These are phyloP conservation scores for Cryphonectria naterciae DNA, from an alignment of 2,329 filamentous ascomycete genomes.

Conservation along the genomic window DNA sequence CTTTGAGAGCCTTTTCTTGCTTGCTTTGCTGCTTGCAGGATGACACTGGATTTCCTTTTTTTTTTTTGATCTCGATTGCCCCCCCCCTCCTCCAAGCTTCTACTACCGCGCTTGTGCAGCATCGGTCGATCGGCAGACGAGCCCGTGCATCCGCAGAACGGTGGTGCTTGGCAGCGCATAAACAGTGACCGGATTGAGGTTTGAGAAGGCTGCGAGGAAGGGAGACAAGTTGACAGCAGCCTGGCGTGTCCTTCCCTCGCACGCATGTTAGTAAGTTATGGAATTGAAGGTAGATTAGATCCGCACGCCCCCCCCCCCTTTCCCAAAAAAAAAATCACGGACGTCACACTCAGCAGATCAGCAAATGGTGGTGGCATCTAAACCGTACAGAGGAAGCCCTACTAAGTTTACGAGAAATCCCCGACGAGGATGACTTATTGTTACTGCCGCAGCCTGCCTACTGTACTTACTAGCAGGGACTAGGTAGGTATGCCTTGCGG, in stretches of 20 bases:
- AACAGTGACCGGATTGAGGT: neutral
- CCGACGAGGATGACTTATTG: neutral
- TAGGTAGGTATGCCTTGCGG: neutral
- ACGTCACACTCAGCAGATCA: neutral
- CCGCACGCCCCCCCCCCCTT: too few species aligned
- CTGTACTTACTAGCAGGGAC: neutral
- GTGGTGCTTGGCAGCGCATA: neutral
- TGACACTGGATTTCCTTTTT: too few species aligned
- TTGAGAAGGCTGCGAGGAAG: neutral
- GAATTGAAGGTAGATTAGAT: neutral
- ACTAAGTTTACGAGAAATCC: neutral
- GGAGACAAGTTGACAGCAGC: neutral
- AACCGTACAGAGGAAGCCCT: neutral
- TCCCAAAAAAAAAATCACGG: neutral
- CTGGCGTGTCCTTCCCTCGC: neutral
- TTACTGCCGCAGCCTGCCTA: too few species aligned
- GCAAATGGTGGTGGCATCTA: neutral
- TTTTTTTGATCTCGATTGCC: neutral
- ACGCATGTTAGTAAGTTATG: neutral
- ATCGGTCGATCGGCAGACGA: neutral
- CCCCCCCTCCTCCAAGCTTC: neutral
- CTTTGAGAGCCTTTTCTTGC: neutral
- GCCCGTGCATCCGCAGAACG: neutral
- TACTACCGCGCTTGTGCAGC: neutral
- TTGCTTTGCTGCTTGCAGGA: too few species aligned